Evolutionary conservation across 1,284 basidiomycete species (phyloP), one percentile per base, ranked within the genome.

Genomic region (Lentinula novae-zelandiae): DNA sequence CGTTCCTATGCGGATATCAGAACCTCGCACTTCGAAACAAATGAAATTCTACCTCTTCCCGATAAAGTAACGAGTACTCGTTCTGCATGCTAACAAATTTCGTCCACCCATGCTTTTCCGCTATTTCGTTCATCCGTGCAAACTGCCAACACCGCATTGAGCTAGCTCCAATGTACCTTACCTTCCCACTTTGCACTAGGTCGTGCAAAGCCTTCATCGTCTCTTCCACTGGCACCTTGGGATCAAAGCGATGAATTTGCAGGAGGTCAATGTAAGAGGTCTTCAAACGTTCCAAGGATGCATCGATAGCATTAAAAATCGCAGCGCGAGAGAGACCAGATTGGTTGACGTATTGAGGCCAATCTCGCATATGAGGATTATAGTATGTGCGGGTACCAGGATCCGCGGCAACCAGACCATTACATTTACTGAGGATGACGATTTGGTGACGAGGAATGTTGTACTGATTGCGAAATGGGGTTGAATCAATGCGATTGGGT

Each of bases 361-460:
- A 62, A 1, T 72, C 50, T 10, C 61, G 57, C 20, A 71, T 62
- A 1, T 46, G 54, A 0, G 65, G 67, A 0, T 17, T 22, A 1
- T 8, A 20, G 34, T n/a, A 44, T 13, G 52, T 51, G 31, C 58
- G 53, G 3, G 48, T 58, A 7, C 53, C 42, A 20, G 62, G 39
- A 13, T 59, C 57, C 22, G 39, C 31, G 22, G 40, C 55, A 0
- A 74, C 71, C 39, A 67, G 22, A 2, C 66, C 63, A 3, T 58
- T 58, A 20, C 71, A 72, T 64, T 83, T 84, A 9, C 79, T 77
- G 3, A 77, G 69, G 60, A 84, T 76, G 51, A 82, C 64, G 15
- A 84, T 64, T 17, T 81, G 76, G 34, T 82, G 75, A 50, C 87
- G 77, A 10, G 84, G 83, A 54, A 89, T 82, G 17, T 82, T 69